A percentile compares a stretch with the other conserved stretches of the same genome.
Evolutionary conservation across 2,329 filamentous ascomycete species (phyloP).

Genomic region (Albifimbria verrucaria): DNA sequence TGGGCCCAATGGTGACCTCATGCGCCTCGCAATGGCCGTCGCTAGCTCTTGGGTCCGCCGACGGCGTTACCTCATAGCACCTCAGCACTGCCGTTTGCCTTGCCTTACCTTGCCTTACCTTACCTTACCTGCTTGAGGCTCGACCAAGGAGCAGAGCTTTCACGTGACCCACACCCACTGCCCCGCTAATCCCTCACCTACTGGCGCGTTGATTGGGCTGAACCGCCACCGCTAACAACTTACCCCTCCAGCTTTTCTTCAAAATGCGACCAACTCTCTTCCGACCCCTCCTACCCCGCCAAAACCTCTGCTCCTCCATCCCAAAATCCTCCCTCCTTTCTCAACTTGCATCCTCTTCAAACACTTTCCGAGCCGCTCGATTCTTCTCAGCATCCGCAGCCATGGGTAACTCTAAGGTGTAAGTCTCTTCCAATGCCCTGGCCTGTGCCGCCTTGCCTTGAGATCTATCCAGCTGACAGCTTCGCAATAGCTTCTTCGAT

Average conservation of each 20-base stretch:
- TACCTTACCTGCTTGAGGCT: not conserved
- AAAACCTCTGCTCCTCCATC: conserved; percentile 36
- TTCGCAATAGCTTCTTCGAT: conserved; percentile 62
- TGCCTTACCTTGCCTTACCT: not conserved
- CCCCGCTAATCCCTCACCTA: conserved; percentile 15
- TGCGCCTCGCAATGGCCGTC: not conserved
- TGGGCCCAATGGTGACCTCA: not conserved
- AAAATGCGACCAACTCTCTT: conserved; percentile 44
- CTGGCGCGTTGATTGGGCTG: conserved; percentile 20
- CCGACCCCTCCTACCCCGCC: conserved; percentile 45
- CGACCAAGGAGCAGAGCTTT: conserved; percentile 1
- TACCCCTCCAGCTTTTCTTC: conserved; percentile 36
- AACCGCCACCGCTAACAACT: conserved; percentile 31
- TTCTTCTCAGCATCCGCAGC: conserved; percentile 60
- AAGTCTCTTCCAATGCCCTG: conserved; percentile 35
- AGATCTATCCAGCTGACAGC: conserved; percentile 8
- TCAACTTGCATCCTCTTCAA: conserved; percentile 39
- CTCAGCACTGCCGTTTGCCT: no score
- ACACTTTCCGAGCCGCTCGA: conserved; percentile 35
- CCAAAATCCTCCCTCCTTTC: conserved; percentile 37
- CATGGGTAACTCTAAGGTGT: conserved; percentile 70
- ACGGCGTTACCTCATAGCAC: no score
- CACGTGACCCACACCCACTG: conserved; percentile 25
- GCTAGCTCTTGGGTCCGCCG: not conserved
- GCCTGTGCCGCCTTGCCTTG: not conserved